Conservation (phyloP, 2,329 filamentous ascomycete species). For the Talaromyces piceae region DNA sequence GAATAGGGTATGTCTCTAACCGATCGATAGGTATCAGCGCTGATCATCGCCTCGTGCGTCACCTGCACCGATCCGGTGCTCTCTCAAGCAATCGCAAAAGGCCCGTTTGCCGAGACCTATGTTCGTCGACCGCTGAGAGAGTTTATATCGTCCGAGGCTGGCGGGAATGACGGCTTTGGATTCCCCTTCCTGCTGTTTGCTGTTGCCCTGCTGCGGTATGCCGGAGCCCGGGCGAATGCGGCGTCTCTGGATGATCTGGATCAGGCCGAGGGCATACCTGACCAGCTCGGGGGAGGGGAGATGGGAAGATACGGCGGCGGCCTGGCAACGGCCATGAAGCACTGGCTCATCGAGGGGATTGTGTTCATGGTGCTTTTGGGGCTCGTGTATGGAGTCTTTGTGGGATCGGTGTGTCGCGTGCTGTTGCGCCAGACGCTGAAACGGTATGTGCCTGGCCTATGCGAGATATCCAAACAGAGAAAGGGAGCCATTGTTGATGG, state of each 20-base stretch:
- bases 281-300: slow-evolving; percentile 27
- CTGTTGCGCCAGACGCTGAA: slow-evolving; percentile 36
- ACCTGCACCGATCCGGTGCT: slow-evolving; percentile 58
- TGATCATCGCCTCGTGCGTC: slow-evolving; percentile 55
- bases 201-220: slow-evolving; percentile 50
- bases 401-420: slow-evolving; percentile 44
- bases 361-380: slow-evolving; percentile 53
- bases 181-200: slow-evolving; percentile 57
- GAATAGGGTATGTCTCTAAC: neutral
- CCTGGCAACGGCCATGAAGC: slow-evolving; percentile 44
- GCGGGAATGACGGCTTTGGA: slow-evolving; percentile 56
- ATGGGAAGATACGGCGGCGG: slow-evolving; percentile 49
- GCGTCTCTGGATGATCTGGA: slow-evolving; percentile 14
- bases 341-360: slow-evolving; percentile 55
- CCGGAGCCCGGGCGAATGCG: slow-evolving; percentile 27
- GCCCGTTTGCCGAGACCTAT: slow-evolving; percentile 56
- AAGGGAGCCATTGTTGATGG: neutral
- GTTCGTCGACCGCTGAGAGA: slow-evolving; percentile 51
- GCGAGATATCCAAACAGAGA: too few species aligned
- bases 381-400: slow-evolving; percentile 45
- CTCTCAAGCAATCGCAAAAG: slow-evolving; percentile 56
- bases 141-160: slow-evolving; percentile 56
- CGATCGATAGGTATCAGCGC: slow-evolving; percentile 37
- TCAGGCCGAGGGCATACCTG: slow-evolving; percentile 17
- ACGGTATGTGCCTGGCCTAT: slow-evolving; percentile 16